Percentiles rank a stretch among this genome's conserved stretches.
Conservation (phyloP, 768 basidiomycete genomes). For the Boletus rubescentipes region DNA sequence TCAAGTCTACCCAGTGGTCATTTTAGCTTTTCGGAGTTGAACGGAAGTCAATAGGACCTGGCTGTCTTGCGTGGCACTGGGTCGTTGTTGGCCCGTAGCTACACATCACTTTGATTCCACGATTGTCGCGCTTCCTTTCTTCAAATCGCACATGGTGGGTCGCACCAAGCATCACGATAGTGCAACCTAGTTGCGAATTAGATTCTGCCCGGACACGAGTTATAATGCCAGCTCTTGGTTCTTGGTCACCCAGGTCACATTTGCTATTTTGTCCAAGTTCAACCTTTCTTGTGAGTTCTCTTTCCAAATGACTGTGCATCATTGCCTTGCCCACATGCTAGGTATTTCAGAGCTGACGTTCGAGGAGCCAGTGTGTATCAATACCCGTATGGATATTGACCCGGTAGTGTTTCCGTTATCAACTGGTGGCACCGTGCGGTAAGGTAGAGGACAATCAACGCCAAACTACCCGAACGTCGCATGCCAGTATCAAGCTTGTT, state of each 20-base stretch:
- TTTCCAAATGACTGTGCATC: neutral
- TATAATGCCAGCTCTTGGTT: neutral
- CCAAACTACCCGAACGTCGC: neutral
- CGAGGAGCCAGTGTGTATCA: neutral
- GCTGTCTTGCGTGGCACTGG: neutral
- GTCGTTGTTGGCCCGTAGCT: neutral
- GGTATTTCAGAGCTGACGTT: neutral
- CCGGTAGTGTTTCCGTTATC: neutral
- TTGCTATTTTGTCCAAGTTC: neutral
- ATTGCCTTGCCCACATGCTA: neutral
- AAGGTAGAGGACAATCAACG: neutral
- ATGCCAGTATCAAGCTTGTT: neutral
- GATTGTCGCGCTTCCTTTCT: neutral
- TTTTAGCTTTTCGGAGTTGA: no score
- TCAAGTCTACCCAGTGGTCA: neutral
- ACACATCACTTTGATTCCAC: neutral
- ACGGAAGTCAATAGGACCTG: neutral
- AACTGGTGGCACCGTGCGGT: neutral
- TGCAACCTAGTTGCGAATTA: neutral
- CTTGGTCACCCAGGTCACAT: no score
- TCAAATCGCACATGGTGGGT: neutral
- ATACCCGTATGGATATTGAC: no score
- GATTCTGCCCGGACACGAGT: neutral
- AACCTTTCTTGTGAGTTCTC: neutral
- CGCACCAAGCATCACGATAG: no score